Percentiles rank a stretch among this genome's conserved stretches.
These are phyloP conservation scores for Cichorium intybus DNA, from an alignment of 140 eudicot genomes.

Conservation along the genomic window DNA sequence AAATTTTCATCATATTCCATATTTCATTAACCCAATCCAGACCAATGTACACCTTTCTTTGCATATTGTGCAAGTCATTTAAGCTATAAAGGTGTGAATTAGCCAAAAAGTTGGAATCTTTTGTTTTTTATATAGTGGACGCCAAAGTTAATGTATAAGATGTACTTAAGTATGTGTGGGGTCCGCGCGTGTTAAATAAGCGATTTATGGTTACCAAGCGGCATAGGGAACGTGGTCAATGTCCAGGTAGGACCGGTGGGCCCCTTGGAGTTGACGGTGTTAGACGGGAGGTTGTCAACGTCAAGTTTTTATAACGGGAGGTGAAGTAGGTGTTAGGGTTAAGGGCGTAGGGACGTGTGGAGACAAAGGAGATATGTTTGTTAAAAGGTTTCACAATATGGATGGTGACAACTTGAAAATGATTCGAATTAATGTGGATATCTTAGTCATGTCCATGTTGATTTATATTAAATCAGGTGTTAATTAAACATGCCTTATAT, in stretches of 20 bases:
- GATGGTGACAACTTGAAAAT: not conserved
- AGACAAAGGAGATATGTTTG: slow-evolving; percentile 11
- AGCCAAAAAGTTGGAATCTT: not conserved
- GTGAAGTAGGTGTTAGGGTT: slow-evolving; percentile 42
- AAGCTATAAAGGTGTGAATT: not conserved
- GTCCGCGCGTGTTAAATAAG: slow-evolving; percentile 37
- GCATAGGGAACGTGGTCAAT: slow-evolving; percentile 33
- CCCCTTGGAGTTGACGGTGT: slow-evolving; percentile 25
- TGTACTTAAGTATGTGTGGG: slow-evolving; percentile 33
- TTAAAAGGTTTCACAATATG: slow-evolving; percentile 5
- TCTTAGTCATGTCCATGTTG: not conserved
- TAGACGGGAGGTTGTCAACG: slow-evolving; percentile 21
- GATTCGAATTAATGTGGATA: not conserved
- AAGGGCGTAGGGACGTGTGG: slow-evolving; percentile 12
- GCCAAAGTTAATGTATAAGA: slow-evolving; percentile 21
- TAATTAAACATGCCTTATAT: no score
- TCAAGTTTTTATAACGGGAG: slow-evolving; percentile 34
- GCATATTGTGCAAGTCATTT: not conserved
- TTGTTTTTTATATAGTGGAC: slow-evolving; percentile 30
- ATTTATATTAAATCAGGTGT: not conserved
- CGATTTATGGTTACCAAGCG: slow-evolving; percentile 34
- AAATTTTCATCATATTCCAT: not conserved
- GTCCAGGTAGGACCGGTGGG: slow-evolving; percentile 34
- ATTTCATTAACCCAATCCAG: not conserved
- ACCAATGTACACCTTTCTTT: not conserved